Base-by-base conservation (phyloP, 192 early-diverging fungal species). In the Coemansia sp. region DNA sequence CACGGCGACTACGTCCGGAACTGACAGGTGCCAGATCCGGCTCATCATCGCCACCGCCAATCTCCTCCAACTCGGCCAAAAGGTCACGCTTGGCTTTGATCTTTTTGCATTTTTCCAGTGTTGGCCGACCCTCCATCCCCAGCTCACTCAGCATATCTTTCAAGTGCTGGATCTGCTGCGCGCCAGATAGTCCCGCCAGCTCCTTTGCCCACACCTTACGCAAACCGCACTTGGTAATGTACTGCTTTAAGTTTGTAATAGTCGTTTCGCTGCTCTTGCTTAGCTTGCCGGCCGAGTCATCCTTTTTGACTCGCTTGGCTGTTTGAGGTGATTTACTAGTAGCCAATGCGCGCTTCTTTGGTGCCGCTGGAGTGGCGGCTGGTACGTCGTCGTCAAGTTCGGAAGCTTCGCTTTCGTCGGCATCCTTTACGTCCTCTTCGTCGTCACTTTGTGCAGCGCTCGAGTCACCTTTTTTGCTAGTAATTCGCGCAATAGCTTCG, bases 81-180 rank as follows among this genome's bases (percentile, higher is more conserved):
- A 89, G 47, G 38, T 89, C 88, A 34, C 88, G 82, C 68, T 82
- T 85, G 8, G 63, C 74, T 60, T 87, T 89, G 24, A 87, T 75
- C 61, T 83, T 73, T 46, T 84, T 86, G 43, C 88, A 89, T 44
- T 89, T 87, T 31, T 89, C 88, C 29, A 89, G 44, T 1, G 85
- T 88, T 5, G 88, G 88, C 18, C 87, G 77, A 1, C 88, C 88
- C 42, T 78, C 75, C 64, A 88, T 74, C n/a, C 87, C 87, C 20
- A 88, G 55, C 8, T 82, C 84, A 1, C 60, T 72, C 13, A 88
- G 66, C 9, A 82, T 51, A 13, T 70, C 66, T 59, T 88, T 84
- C 15, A 88, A 55, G 52, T 80, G 78, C 18, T 71, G 81, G 38
- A 87, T 69, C 64, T 88, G 84, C 68, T 80, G 67, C 24, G 72